Conservation (phyloP, 2,329 filamentous ascomycete genomes). For the Colletotrichum destructivum region DNA sequence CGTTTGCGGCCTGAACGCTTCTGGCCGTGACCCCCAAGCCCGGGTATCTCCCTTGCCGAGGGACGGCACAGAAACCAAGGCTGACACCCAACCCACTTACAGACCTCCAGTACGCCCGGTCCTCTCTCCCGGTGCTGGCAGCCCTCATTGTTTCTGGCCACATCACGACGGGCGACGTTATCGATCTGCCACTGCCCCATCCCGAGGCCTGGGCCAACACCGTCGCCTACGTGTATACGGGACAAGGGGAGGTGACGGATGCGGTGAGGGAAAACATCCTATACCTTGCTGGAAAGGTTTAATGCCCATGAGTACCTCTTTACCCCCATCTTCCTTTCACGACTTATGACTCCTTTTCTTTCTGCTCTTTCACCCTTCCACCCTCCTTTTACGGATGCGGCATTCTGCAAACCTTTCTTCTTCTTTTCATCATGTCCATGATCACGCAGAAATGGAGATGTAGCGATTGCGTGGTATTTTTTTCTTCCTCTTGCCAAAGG, state of each 20-base stretch:
- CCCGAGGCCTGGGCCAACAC: conserved; percentile 71
- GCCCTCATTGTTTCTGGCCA: conserved; percentile 69
- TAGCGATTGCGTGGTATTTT: conserved; percentile 13
- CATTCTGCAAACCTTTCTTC: background rate
- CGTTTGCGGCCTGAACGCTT: conserved; percentile 33
- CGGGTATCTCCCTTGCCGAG: conserved; percentile 13
- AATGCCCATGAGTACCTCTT: conserved; percentile 41
- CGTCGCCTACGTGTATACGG: conserved; percentile 69
- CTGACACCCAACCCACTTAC: conserved; percentile 22
- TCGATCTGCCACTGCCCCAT: conserved; percentile 72
- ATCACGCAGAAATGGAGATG: conserved; percentile 15
- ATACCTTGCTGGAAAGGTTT: conserved; percentile 68
- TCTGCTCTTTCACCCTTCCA: conserved; percentile 17
- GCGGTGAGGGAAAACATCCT: conserved; percentile 67
- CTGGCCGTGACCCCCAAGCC: conserved; percentile 20
- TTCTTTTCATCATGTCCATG: conserved; percentile 7
- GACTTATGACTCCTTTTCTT: conserved; percentile 29
- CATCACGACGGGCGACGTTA: conserved; percentile 65
- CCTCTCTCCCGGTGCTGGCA: conserved; percentile 67
- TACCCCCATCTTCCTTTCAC: conserved; percentile 22
- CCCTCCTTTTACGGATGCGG: conserved; percentile 22
- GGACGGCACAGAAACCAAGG: conserved; percentile 9
- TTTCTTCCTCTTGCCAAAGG: conserved; percentile 10
- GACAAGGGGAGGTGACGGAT: conserved; percentile 61
- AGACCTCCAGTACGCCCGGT: conserved; percentile 65